phyloP scores from a whole-genome alignment of 495 filamentous ascomycete species.

The Neurospora sublineolata region DNA sequence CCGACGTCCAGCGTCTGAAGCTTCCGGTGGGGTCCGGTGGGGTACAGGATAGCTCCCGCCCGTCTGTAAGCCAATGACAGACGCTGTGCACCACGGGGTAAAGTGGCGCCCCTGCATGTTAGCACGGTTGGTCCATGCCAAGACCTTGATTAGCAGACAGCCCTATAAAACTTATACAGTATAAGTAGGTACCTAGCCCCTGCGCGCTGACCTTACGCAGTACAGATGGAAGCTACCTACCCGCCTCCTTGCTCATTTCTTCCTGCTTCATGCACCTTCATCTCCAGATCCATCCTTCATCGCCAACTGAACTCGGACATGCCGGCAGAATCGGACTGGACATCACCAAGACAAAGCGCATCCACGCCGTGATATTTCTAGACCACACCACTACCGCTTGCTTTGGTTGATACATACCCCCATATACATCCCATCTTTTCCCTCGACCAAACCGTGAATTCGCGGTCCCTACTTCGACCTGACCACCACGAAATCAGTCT shows the following conservation, averaged over 20 bases:
- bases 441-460: not conserved
- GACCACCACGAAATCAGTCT: not conserved
- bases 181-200: too few species aligned
- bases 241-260: not conserved
- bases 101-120: not conserved
- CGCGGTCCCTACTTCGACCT: not conserved
- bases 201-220: not conserved
- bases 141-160: not conserved
- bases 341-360: not conserved
- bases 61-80: not conserved
- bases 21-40: not conserved
- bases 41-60: not conserved
- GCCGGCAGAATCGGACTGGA: not conserved
- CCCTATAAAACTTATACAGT: not conserved
- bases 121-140: not conserved
- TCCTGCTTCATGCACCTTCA: not conserved
- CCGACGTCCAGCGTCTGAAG: slow-evolving; percentile 1
- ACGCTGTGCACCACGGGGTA: not conserved
- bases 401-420: not conserved
- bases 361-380: not conserved
- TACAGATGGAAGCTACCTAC: not conserved
- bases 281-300: not conserved
- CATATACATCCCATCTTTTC: not conserved
- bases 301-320: not conserved
- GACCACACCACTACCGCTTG: not conserved